Conservation (phyloP, 257 asterid species). For the Catharanthus roseus region DNA sequence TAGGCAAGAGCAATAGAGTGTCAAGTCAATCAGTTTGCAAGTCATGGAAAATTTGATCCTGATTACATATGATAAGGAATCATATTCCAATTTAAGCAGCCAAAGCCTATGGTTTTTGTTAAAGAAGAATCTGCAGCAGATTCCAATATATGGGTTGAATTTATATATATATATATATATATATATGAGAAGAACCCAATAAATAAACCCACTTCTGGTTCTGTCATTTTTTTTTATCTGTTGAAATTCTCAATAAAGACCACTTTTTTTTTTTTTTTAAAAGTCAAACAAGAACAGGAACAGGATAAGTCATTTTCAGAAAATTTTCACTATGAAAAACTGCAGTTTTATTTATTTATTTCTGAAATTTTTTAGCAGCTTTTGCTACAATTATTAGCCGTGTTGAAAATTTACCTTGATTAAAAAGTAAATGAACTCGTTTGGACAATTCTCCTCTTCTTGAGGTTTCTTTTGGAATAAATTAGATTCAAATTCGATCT, state of each 20-base stretch:
- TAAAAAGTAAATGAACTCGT: too few relatives aligned
- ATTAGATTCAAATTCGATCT: too few relatives aligned
- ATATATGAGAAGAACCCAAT: slow-evolving; percentile 7
- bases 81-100: slow-evolving; percentile 24
- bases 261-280: background rate
- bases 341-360: too few relatives aligned
- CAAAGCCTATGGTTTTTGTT: slow-evolving; percentile 14
- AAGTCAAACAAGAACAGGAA: too few relatives aligned
- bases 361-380: too few relatives aligned
- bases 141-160: slow-evolving; percentile 15
- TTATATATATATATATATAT: too few relatives aligned
- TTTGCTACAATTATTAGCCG: too few relatives aligned
- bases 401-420: too few relatives aligned
- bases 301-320: background rate
- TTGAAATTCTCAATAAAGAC: background rate
- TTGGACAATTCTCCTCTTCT: too few relatives aligned
- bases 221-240: background rate
- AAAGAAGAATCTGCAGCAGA: slow-evolving; percentile 19
- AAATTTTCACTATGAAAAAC: background rate
- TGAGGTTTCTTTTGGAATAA: too few relatives aligned
- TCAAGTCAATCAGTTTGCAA: slow-evolving; percentile 23
- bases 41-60: slow-evolving; percentile 1
- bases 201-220: background rate
- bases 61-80: slow-evolving; percentile 34
- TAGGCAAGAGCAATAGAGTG: slow-evolving; percentile 9